These are phyloP conservation scores for Linderina pennispora DNA, from an alignment of 192 early-diverging fungal species.

Conservation along the genomic window DNA sequence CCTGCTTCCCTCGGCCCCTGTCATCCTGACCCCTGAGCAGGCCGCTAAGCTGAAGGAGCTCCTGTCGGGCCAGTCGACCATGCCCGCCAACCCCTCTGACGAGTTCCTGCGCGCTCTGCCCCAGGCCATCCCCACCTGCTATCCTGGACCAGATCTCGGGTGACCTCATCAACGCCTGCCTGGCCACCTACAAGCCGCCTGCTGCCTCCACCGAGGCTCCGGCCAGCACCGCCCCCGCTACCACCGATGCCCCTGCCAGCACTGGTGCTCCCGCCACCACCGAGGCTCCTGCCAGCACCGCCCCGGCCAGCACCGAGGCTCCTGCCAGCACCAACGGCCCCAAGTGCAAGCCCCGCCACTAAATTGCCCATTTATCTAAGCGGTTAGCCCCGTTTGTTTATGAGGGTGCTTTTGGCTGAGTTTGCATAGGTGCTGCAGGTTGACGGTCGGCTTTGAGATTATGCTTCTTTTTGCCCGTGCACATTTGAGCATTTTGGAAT, in stretches of 20 bases:
- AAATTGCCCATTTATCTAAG: constrained; percentile 2
- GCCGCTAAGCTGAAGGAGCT: constrained; percentile 12
- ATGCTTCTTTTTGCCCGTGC: too few relatives aligned
- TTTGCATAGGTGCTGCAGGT: too few relatives aligned
- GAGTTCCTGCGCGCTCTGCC: constrained; percentile 28
- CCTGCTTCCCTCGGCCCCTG: constrained; percentile 18
- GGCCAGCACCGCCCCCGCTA: constrained; percentile 1
- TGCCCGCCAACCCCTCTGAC: constrained; percentile 35
- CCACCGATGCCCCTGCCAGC: constrained; percentile 3
- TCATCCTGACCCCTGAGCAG: constrained; percentile 20
- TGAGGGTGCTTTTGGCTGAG: too few relatives aligned
- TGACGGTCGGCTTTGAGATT: too few relatives aligned
- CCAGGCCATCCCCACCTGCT: constrained; percentile 28
- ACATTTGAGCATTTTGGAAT: too few relatives aligned
- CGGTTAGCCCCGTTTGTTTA: too few relatives aligned
- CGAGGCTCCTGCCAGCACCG: constrained; percentile 2
- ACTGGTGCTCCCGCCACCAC: constrained; percentile 4
- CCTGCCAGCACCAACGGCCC: constrained; percentile 1
- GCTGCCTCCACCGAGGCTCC: constrained; percentile 2
- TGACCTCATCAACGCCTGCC: constrained; percentile 15
- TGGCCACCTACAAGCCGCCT: constrained; percentile 18
- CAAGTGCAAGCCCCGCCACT: constrained; percentile 27
- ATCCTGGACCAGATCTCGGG: constrained; percentile 25
- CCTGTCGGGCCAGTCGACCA: constrained; percentile 11
- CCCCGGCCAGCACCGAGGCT: constrained; percentile 4